phyloP scores from a whole-genome alignment of 2,329 filamentous ascomycete species.

The Aspergillus glaucus region DNA sequence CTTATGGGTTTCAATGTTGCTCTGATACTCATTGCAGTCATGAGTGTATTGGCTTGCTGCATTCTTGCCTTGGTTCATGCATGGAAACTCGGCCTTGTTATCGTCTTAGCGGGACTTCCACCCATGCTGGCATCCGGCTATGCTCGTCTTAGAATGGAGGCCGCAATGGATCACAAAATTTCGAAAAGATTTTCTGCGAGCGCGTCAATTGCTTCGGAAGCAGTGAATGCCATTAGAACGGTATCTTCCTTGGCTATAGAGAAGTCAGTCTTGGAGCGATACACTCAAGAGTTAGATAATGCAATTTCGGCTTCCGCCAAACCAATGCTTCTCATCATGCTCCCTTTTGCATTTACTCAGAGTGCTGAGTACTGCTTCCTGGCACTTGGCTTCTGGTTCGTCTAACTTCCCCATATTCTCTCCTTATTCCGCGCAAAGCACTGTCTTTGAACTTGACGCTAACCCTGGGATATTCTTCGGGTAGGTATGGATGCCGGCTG shows the following conservation, averaged over 20 bases:
- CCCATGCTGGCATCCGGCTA: slow-evolving; percentile 42
- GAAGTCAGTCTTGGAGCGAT: slow-evolving; percentile 24
- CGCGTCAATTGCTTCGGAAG: slow-evolving; percentile 43
- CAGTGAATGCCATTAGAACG: slow-evolving; percentile 42
- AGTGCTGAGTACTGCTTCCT: no score
- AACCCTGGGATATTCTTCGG: no score
- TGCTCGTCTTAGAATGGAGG: slow-evolving; percentile 43
- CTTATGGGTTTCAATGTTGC: slow-evolving; percentile 42
- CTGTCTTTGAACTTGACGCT: no score
- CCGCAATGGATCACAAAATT: slow-evolving; percentile 39
- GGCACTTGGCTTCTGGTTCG: no score
- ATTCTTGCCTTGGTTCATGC: slow-evolving; percentile 42
- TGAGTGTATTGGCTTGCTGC: slow-evolving; percentile 42
- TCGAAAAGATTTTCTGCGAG: slow-evolving; percentile 39
- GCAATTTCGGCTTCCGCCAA: no score
- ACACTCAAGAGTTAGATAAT: no score
- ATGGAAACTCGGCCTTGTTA: slow-evolving; percentile 47
- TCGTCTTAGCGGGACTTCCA: slow-evolving; percentile 41
- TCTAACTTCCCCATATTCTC: no score
- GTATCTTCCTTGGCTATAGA: slow-evolving; percentile 44
- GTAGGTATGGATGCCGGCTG: no score
- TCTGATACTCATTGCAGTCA: slow-evolving; percentile 41
- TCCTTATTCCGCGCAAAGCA: no score
- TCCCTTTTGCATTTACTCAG: no score
- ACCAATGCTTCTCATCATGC: no score